Evolutionary conservation across 176 grass and related monocot species (phyloP).

Genomic region (Canna indica): DNA sequence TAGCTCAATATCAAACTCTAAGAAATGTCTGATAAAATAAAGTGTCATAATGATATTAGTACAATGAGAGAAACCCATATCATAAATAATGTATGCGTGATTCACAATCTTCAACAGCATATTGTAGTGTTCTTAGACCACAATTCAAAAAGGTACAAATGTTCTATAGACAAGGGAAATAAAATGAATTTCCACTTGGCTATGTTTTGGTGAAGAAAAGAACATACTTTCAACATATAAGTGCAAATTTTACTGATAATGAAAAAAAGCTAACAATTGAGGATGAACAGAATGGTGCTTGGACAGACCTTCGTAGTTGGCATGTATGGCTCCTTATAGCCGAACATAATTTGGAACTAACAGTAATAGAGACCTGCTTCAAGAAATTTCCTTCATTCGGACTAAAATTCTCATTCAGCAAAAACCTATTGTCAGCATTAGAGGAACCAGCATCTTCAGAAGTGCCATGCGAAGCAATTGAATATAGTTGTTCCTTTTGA

Average conservation of each 20-base stretch:
- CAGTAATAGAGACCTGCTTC: conserved; percentile 84
- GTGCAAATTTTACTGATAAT: neutral
- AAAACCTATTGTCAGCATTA: neutral
- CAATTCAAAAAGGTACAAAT: neutral
- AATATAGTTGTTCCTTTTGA: conserved; percentile 56
- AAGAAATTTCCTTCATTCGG: conserved; percentile 18
- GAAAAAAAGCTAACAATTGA: neutral
- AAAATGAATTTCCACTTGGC: neutral
- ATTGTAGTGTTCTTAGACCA: too few relatives aligned
- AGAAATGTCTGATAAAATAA: too few relatives aligned
- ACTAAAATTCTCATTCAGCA: conserved; percentile 1
- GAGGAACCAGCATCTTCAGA: conserved; percentile 12
- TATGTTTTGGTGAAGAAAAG: neutral
- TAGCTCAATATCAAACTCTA: too few relatives aligned
- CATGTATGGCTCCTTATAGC: conserved; percentile 58
- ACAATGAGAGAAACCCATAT: too few relatives aligned
- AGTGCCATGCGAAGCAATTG: conserved; percentile 39
- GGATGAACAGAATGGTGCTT: neutral
- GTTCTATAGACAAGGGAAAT: neutral
- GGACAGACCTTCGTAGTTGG: conserved; percentile 42
- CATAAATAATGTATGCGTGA: too few relatives aligned
- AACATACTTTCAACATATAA: neutral
- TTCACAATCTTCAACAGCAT: too few relatives aligned
- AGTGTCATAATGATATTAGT: too few relatives aligned
- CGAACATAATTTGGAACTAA: conserved; percentile 76